Evolutionary conservation across 345 rosid species (phyloP), one percentile per base, ranked within the genome.

Genomic region (Pistacia atlantica): DNA sequence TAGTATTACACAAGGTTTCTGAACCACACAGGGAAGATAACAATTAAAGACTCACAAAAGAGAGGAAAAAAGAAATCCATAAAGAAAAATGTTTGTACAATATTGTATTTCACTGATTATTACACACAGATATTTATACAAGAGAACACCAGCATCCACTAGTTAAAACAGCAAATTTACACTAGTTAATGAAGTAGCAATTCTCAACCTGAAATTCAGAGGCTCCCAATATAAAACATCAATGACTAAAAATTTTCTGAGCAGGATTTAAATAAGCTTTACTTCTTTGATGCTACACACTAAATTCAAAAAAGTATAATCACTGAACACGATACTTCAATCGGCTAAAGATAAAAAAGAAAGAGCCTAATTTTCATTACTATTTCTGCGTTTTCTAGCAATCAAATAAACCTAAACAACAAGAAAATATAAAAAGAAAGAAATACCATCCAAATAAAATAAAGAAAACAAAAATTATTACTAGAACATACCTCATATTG

Each of bases 401-500:
- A 25, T 55, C 61, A 66, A 81, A 67, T 16, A 78, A 62, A 49
- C 16, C 71, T 28, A 10, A 52, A 20, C 51, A 37, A 38, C 48
- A 25, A 25, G 56, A 65, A n/a, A 68, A 46, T 48, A 28, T 20
- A 12, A 7, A 52, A 45, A 69, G 46, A 55, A 31, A 28, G 3
- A 33, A 31, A 8, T 3, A 22, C 18, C 51, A 52, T 51, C 46
- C 49, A 73, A 51, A n/a, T 0, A 38, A 13, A 74, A 60, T 62
- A 52, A 49, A 13, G 8, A 22, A 58, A 49, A 64, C 38, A 37
- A 5, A 14, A 12, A 57, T 18, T 54, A 72, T 38, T 55, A 67
- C 67, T 38, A 75, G 69, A 14, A 4, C 64, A 35, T 12, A 67
- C 80, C 71, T 25, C 71, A 68, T 68, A 62, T 42, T 67, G 69